A percentile compares a stretch with the other conserved stretches of the same genome.
These are phyloP conservation scores for Pichia deserticola DNA, from an alignment of 805 yeast genomes.

Conservation along the genomic window DNA sequence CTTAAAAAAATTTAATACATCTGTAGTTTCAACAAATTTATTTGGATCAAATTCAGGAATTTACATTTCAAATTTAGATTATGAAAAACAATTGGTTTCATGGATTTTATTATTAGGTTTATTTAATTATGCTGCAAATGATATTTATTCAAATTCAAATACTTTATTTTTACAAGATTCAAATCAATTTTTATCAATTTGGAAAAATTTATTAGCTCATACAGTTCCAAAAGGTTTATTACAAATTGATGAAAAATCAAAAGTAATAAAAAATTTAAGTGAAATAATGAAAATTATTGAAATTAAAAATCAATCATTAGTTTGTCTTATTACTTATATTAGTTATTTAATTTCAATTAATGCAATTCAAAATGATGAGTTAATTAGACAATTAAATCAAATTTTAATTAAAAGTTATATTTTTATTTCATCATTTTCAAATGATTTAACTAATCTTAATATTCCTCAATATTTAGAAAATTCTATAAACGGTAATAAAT, in stretches of 20 bases:
- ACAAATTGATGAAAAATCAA: conserved; percentile 23
- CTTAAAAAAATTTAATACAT: conserved; percentile 29
- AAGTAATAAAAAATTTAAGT: conserved; percentile 25
- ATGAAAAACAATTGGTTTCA: conserved; percentile 36
- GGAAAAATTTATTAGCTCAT: conserved; percentile 54
- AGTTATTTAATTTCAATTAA: conserved; percentile 41
- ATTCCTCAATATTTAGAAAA: conserved; percentile 18
- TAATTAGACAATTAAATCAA: conserved; percentile 26
- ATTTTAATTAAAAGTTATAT: conserved; percentile 26
- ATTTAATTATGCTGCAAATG: conserved; percentile 39
- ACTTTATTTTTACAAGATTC: conserved; percentile 47
- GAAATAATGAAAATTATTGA: conserved; percentile 36
- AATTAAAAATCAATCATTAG: conserved; percentile 50
- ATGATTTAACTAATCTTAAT: conserved; percentile 15
- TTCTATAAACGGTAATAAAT: conserved; percentile 22
- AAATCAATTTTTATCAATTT: conserved; percentile 51
- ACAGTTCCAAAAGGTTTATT: conserved; percentile 37
- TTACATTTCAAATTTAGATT: conserved; percentile 24
- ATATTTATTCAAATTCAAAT: conserved; percentile 29
- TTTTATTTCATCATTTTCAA: conserved; percentile 20
- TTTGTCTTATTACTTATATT: conserved; percentile 49
- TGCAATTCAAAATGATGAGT: conserved; percentile 27
- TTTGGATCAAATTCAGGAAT: conserved; percentile 25
- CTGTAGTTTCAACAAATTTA: conserved; percentile 28
- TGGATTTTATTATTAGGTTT: conserved; percentile 63